Evolutionary conservation across 2,329 filamentous ascomycete species (phyloP).

Genomic region (Sclerotinia subarctica): DNA sequence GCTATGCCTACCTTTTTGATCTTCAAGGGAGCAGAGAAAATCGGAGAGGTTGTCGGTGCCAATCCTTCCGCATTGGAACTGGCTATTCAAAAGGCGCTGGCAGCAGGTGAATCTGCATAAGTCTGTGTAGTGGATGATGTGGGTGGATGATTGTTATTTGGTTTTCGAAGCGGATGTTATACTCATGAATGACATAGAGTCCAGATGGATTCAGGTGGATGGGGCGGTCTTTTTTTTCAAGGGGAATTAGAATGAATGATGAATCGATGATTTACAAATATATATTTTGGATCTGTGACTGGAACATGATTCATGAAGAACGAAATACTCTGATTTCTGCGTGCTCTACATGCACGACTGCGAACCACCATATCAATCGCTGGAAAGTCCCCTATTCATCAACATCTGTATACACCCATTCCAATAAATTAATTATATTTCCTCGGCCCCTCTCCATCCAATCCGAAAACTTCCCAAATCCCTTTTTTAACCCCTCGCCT

Average conservation of each 20-base stretch:
- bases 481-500: too few relatives aligned
- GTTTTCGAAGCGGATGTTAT: background rate
- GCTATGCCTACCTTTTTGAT: slow-evolving; percentile 92
- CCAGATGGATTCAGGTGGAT: background rate
- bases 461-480: too few relatives aligned
- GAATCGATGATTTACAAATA: background rate
- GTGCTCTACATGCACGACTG: background rate
- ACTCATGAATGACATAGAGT: background rate
- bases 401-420: background rate
- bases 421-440: too few relatives aligned
- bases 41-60: slow-evolving; percentile 73
- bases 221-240: background rate
- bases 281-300: background rate
- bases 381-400: background rate
- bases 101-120: background rate
- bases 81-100: slow-evolving; percentile 29
- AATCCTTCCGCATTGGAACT: slow-evolving; percentile 65
- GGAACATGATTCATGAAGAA: too few relatives aligned
- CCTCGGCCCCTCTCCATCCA: background rate
- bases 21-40: slow-evolving; percentile 76
- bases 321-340: fast-evolving
- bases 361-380: background rate
- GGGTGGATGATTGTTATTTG: background rate
- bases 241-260: background rate
- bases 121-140: background rate